Evolutionary conservation across 106 monocot genomes (phyloP).

Genomic region (Phalaenopsis aphrodite): DNA sequence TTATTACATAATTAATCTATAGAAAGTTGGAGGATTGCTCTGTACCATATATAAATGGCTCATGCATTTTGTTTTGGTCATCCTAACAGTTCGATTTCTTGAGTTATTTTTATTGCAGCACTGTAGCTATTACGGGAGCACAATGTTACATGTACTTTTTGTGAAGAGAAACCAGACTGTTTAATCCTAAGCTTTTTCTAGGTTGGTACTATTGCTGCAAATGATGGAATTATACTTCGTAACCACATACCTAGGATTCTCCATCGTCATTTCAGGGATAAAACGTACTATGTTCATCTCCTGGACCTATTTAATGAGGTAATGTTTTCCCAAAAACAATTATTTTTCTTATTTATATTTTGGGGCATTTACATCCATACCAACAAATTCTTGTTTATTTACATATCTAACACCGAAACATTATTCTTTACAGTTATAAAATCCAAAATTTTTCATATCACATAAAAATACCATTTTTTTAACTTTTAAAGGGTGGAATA

Average conservation of each 20-base stretch:
- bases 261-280: constrained; percentile 62
- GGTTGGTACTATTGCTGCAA: constrained; percentile 95
- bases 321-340: not conserved
- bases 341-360: not conserved
- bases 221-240: constrained; percentile 91
- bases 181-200: constrained; percentile 12
- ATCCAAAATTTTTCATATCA: no score
- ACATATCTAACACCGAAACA: no score
- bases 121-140: not conserved
- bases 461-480: no score
- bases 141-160: not conserved
- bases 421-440: no score
- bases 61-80: not conserved
- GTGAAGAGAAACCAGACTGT: not conserved
- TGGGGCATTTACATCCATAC: no score
- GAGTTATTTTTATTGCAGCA: not conserved
- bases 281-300: constrained; percentile 83
- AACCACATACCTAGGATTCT: constrained; percentile 87
- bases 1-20: no score
- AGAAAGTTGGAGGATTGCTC: no score
- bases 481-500: no score
- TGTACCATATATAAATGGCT: not conserved
- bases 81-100: not conserved
- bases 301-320: constrained; percentile 98
- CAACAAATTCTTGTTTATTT: not conserved